Evolutionary conservation across 2,329 filamentous ascomycete genomes (phyloP).

Genomic region (Diaporthe batatas): DNA sequence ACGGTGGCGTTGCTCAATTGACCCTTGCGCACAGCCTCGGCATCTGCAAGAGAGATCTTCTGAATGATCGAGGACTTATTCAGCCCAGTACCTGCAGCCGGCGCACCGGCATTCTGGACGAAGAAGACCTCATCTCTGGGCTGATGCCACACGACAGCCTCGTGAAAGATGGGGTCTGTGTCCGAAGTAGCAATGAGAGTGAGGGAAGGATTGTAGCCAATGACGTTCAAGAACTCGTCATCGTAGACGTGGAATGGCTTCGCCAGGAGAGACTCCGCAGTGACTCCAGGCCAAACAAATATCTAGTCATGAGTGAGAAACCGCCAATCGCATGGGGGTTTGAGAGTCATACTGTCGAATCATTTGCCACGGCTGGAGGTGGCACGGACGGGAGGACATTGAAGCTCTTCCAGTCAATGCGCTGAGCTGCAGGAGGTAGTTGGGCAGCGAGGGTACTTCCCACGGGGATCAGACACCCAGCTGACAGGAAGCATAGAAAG

Average conservation of each 20-base stretch:
- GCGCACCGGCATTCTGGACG: conserved; percentile 63
- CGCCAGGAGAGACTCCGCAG: conserved; percentile 52
- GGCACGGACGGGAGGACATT: conserved; percentile 56
- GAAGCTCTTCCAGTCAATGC: conserved; percentile 60
- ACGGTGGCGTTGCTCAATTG: conserved; percentile 58
- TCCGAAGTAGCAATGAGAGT: conserved; percentile 62
- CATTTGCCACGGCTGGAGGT: conserved; percentile 54
- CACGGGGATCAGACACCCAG: conserved; percentile 7
- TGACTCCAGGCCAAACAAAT: conserved; percentile 60
- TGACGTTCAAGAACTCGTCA: conserved; percentile 62
- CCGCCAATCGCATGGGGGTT: neutral
- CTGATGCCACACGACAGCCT: conserved; percentile 66
- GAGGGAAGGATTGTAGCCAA: conserved; percentile 63
- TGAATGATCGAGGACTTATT: conserved; percentile 64
- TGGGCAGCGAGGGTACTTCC: conserved; percentile 3
- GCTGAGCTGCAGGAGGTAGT: conserved; percentile 54
- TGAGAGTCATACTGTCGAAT: conserved; percentile 41
- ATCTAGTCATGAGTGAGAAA: conserved; percentile 45
- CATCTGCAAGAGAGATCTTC: conserved; percentile 62
- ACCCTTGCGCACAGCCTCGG: conserved; percentile 53
- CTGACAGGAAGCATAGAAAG: neutral
- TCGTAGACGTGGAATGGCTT: conserved; percentile 64
- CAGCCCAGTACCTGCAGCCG: conserved; percentile 62
- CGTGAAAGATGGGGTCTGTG: conserved; percentile 65
- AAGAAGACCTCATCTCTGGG: conserved; percentile 67